A percentile compares a stretch with the other conserved stretches of the same genome.
Evolutionary conservation across 805 yeast species (phyloP).

Genomic region (Pichia pseudocactophila): DNA sequence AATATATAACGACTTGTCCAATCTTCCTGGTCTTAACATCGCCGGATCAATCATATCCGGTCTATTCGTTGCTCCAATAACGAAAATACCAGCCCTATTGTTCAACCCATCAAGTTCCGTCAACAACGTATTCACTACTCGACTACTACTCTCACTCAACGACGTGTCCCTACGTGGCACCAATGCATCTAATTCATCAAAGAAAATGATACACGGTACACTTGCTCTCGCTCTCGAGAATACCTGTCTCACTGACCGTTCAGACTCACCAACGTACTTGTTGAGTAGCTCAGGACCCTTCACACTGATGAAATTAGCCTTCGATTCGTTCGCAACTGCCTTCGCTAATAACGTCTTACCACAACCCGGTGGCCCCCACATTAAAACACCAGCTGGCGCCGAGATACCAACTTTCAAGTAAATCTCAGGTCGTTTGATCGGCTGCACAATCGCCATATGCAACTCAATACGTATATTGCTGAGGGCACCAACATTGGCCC

Average conservation of each 20-base stretch:
- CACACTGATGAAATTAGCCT: constrained; percentile 92
- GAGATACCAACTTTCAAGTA: constrained; percentile 86
- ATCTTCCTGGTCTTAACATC: constrained; percentile 93
- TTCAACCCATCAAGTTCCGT: constrained; percentile 94
- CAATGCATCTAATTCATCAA: constrained; percentile 92
- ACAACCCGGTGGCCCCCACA: constrained; percentile 99
- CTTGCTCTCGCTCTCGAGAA: constrained; percentile 93
- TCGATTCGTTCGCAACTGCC: constrained; percentile 95
- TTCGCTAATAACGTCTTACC: constrained; percentile 95
- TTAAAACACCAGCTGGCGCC: constrained; percentile 92
- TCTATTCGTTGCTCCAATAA: constrained; percentile 92
- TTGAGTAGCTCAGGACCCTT: constrained; percentile 95
- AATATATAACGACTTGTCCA: constrained; percentile 86
- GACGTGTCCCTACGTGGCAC: constrained; percentile 91
- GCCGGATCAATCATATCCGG: constrained; percentile 99
- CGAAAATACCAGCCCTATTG: constrained; percentile 87
- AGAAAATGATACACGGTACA: constrained; percentile 86
- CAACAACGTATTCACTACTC: constrained; percentile 89
- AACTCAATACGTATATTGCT: constrained; percentile 73
- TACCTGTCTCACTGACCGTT: constrained; percentile 84
- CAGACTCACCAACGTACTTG: constrained; percentile 94
- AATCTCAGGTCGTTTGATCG: constrained; percentile 85
- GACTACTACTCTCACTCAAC: constrained; percentile 77
- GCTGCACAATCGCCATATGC: constrained; percentile 96
- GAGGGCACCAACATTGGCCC: constrained; percentile 93